Percentiles rank a stretch among this genome's conserved stretches.
Conservation (phyloP, 768 basidiomycete species). For the Suillus occidentalis region DNA sequence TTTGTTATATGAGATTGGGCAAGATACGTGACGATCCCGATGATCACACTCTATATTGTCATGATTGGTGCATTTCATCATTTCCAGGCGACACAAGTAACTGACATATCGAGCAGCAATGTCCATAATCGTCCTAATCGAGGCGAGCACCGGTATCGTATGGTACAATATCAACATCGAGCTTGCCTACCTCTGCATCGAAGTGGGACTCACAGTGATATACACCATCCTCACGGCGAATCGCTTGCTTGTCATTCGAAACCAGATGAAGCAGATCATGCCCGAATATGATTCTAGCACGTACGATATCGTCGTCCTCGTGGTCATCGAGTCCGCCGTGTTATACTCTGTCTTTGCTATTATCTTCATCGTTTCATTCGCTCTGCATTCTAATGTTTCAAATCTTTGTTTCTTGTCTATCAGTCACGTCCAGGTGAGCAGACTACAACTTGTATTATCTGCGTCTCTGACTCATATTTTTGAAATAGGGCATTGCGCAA, state of each 20-base stretch:
- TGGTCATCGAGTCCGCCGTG: constrained; percentile 39
- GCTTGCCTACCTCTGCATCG: constrained; percentile 30
- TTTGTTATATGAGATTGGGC: constrained; percentile 9
- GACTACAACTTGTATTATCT: neutral
- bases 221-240: constrained; percentile 30
- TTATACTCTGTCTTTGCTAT: constrained; percentile 28
- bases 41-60: constrained; percentile 15
- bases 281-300: constrained; percentile 16
- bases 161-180: constrained; percentile 24
- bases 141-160: constrained; percentile 12
- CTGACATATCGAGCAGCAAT: constrained; percentile 5
- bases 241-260: constrained; percentile 27
- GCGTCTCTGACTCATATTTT: neutral
- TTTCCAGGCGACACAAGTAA: neutral
- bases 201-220: constrained; percentile 30
- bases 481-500: constrained; percentile 32
- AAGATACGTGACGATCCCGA: constrained; percentile 15
- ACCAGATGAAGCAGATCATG: constrained; percentile 12
- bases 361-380: constrained; percentile 34
- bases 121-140: constrained; percentile 17
- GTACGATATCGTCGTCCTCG: constrained; percentile 29
- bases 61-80: constrained; percentile 13
- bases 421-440: constrained; percentile 32
- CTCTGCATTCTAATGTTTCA: constrained; percentile 21
- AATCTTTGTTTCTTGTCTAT: constrained; percentile 34